Base-by-base conservation (phyloP, 2,329 filamentous ascomycete genomes). In the Plectosphaerella plurivora region DNA sequence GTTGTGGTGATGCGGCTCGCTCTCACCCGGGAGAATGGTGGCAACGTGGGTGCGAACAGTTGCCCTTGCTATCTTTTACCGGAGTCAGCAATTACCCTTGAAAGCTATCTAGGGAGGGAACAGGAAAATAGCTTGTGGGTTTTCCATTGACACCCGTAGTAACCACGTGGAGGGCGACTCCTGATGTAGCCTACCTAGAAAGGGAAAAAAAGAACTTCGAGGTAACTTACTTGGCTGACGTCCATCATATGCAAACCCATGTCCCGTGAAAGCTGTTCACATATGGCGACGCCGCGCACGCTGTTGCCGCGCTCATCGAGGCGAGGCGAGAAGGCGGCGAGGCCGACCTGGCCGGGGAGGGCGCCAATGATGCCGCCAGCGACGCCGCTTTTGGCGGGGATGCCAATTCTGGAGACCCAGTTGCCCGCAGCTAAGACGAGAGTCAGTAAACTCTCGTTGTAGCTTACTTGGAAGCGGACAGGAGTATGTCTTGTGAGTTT, bases 401-500 rank as follows among this genome's bases (percentile, higher is more conserved):
- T 69, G 3, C 68, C 68, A 6, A 71, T 65, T 20, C 62, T 65
- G 7, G 67, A 69, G 2, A 71, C 65, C 68, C 68, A 71, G 47
- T 69, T 66, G 5, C 68, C 68, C 0, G 68, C 68, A n/a, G 67
- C 66, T 22, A 22, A 22, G 22, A 22, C 22, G 3, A 22, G 22
- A 22, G 28, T 33, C 28, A 33, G 28, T 12, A 33, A 33, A 3
- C 9, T 33, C 11, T 12, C 11, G 4, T 33, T 12, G 11, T 33
- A 12, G 28, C 28, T 33, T 4, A 5, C 8, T 33, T 12, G 11
- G 7, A 12, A 33, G 28, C 11, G 8, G 11, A 10, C 28, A 33
- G 28, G 28, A 33, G 28, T 33, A 10, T 33, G 28, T 33, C 28
- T 12, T 12, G 28, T 12, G 28, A 33, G 28, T 33, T 12, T 33